Conservation (phyloP, 768 basidiomycete genomes). For the Podaxis carcinomalis region DNA sequence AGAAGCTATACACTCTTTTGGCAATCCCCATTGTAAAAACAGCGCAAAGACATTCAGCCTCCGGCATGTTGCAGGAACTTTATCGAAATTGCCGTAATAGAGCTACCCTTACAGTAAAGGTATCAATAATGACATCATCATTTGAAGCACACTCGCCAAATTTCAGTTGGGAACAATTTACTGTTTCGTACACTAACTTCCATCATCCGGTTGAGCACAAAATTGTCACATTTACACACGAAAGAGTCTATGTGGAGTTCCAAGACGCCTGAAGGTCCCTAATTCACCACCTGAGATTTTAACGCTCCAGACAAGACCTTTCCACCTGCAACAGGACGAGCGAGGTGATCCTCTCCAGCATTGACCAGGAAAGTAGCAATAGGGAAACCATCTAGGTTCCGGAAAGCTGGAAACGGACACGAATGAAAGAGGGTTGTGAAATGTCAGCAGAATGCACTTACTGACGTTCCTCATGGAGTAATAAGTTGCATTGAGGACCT, state of each 20-base stretch:
- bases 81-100: too few relatives aligned
- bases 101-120: too few relatives aligned
- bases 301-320: constrained; percentile 40
- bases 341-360: constrained; percentile 40
- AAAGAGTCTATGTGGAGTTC: not conserved
- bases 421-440: not conserved
- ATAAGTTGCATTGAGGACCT: constrained; percentile 45
- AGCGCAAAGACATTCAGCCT: too few relatives aligned
- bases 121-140: too few relatives aligned
- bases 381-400: constrained; percentile 41
- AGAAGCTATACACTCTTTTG: not conserved
- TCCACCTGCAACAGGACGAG: constrained; percentile 47
- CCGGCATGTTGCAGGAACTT: too few relatives aligned
- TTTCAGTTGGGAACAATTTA: too few relatives aligned
- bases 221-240: too few relatives aligned
- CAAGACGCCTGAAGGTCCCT: not conserved
- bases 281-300: constrained; percentile 21
- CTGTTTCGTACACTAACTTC: too few relatives aligned
- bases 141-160: too few relatives aligned
- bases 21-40: too few relatives aligned
- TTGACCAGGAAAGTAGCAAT: constrained; percentile 40
- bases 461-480: constrained; percentile 49
- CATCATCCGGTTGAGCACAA: too few relatives aligned
- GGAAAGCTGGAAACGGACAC: constrained; percentile 21
- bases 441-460: constrained; percentile 20